Percentiles rank a stretch among this genome's conserved stretches.
Conservation (phyloP, 2,329 filamentous ascomycete species). For the Colletotrichum orchidophilum region DNA sequence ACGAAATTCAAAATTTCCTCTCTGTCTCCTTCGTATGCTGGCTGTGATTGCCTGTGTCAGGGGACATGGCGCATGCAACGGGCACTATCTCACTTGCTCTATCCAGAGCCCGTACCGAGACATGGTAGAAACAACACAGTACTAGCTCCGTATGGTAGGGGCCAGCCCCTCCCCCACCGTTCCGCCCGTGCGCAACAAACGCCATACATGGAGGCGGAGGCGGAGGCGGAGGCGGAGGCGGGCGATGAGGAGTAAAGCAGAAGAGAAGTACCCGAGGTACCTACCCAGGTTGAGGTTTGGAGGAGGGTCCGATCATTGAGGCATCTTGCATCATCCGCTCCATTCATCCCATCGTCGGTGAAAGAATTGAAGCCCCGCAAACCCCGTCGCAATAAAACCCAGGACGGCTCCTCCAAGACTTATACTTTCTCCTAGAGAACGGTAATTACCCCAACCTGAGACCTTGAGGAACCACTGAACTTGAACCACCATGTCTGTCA, state of each 20-base stretch:
- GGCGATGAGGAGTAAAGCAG: background rate
- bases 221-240: too few relatives aligned
- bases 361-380: background rate
- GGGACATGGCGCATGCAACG: background rate
- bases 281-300: background rate
- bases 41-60: background rate
- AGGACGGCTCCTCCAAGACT: background rate
- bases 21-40: background rate
- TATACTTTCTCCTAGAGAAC: background rate
- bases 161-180: slow-evolving; percentile 31
- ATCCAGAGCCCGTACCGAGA: background rate
- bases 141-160: background rate
- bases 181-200: slow-evolving; percentile 18
- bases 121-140: background rate
- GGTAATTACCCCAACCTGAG: background rate
- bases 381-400: slow-evolving; percentile 7
- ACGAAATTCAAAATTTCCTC: background rate
- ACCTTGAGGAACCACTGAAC: background rate
- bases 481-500: slow-evolving; percentile 11
- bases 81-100: background rate
- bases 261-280: background rate
- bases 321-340: background rate
- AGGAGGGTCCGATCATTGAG: slow-evolving; percentile 9
- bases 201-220: background rate
- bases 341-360: background rate